Base-by-base conservation (phyloP, 2,329 filamentous ascomycete genomes). In the Fusarium sp. region DNA sequence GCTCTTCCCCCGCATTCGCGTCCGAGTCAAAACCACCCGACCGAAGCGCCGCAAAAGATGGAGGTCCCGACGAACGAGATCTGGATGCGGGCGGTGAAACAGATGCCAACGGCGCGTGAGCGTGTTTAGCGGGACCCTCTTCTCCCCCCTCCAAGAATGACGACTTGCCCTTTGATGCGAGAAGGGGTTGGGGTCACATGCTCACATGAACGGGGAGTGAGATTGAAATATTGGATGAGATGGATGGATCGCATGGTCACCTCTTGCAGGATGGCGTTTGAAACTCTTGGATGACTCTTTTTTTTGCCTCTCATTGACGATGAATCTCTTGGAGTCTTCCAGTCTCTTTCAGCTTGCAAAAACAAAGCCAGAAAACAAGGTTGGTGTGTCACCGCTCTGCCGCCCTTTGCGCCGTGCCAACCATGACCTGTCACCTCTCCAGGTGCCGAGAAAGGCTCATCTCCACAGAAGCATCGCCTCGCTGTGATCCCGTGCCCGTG, bases 71-170 rank as follows among this genome's bases (percentile, higher is more conserved):
- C 6, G 34, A 14, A 35, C 13, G 38, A 38, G 57, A 38, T 50
- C 64, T 56, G 37, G 67, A 65, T 24, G 56, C 34, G 20, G 40
- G 71, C 71, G 71, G 71, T 74, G 71, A 73, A 70, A 74, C 68
- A 72, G 52, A 18, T 62, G 62, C 37, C 29, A 56, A 60, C 16
- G 40, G 68, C 71, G 71, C 68, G 71, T 74, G 71, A 74, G 62
- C 68, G 58, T 20, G 45, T 38, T 54, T 40, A 31, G 37, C 35
- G 35, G 35, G 42, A 45, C 40, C 40, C 22, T 24, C 42, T 18
- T 47, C 14, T 10, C 52, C 1, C 14, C 45, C 50, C 56, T 57
- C 52, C 52, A 57, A 34, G 20, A 38, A 37, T 58, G 56, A 58
- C 56, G 34, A 35, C 2, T 38, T 27, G 34, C 22, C 42, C 56